Evolutionary conservation across 2,329 filamentous ascomycete genomes (phyloP).

Genomic region (Blastomyces emzantsi): DNA sequence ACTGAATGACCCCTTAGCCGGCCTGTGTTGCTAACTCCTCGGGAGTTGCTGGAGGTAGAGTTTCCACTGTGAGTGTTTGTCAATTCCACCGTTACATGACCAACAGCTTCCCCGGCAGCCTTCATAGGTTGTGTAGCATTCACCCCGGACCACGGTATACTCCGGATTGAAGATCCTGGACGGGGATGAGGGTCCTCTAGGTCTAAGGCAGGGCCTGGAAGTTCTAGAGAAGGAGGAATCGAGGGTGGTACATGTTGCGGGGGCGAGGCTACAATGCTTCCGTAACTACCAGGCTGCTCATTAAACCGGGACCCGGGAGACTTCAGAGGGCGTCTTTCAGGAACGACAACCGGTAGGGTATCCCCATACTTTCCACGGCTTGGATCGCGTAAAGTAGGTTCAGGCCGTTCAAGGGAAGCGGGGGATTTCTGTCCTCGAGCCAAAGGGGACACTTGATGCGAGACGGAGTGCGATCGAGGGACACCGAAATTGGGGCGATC

Average conservation of each 20-base stretch:
- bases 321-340: conserved; percentile 31
- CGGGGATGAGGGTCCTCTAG: conserved; percentile 25
- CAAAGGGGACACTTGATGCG: conserved; percentile 9
- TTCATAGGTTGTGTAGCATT: neutral
- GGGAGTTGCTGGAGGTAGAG: conserved; percentile 11
- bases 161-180: neutral
- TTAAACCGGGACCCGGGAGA: conserved; percentile 29
- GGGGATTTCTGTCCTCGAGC: neutral
- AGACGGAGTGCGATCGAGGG: neutral
- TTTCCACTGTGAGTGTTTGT: neutral
- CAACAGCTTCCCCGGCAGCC: neutral
- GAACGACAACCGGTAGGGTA: conserved; percentile 31
- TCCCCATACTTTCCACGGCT: conserved; percentile 14
- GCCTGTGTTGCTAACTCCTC: conserved; percentile 16
- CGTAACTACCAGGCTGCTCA: conserved; percentile 45
- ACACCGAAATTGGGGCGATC: conserved; percentile 9
- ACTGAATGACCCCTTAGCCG: conserved; percentile 18
- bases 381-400: neutral
- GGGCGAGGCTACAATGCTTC: conserved; percentile 53
- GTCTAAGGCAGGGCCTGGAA: conserved; percentile 54
- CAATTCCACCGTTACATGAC: neutral
- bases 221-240: conserved; percentile 45
- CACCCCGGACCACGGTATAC: neutral
- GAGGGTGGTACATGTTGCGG: conserved; percentile 28
- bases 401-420: conserved; percentile 15